Conservation (phyloP, 164 flowering plant genomes). For the Dillenia turbinata region DNA sequence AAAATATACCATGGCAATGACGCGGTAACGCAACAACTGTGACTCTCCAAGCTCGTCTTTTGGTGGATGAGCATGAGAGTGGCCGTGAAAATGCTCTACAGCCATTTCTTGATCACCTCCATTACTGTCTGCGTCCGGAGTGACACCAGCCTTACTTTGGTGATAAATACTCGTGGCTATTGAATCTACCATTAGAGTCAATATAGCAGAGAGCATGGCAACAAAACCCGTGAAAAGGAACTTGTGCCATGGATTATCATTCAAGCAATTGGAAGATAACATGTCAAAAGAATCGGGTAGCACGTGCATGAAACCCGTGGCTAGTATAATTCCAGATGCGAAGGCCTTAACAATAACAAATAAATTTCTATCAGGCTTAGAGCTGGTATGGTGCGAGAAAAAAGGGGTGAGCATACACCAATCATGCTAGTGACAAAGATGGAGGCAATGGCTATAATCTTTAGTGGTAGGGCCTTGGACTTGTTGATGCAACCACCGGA, state of each 20-base stretch:
- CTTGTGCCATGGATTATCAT: slow-evolving; percentile 32
- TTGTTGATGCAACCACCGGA: too few relatives aligned
- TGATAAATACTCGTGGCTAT: slow-evolving; percentile 22
- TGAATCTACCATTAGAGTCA: slow-evolving; percentile 42
- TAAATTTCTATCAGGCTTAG: slow-evolving; percentile 18
- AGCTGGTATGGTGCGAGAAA: slow-evolving; percentile 3
- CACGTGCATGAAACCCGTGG: slow-evolving; percentile 54
- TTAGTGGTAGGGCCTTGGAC: too few relatives aligned
- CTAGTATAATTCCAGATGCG: slow-evolving; percentile 42
- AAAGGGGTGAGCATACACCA: slow-evolving; percentile 15
- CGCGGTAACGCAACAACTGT: slow-evolving; percentile 8
- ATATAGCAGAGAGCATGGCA: slow-evolving; percentile 33
- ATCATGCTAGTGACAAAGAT: too few relatives aligned
- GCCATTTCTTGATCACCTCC: neutral
- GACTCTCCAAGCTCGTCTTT: neutral
- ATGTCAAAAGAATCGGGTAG: slow-evolving; percentile 39
- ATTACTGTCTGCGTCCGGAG: slow-evolving; percentile 1
- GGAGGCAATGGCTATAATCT: too few relatives aligned
- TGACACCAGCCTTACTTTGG: too few relatives aligned
- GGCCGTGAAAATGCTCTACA: neutral
- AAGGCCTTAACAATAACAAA: slow-evolving; percentile 35
- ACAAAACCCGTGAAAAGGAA: slow-evolving; percentile 41
- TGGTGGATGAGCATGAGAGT: neutral
- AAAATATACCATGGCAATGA: slow-evolving; percentile 13
- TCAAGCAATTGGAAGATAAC: slow-evolving; percentile 27